A percentile compares a stretch with the other conserved stretches of the same genome.
Conservation (phyloP, 1,284 basidiomycete genomes). For the Rhodofomes roseus region DNA sequence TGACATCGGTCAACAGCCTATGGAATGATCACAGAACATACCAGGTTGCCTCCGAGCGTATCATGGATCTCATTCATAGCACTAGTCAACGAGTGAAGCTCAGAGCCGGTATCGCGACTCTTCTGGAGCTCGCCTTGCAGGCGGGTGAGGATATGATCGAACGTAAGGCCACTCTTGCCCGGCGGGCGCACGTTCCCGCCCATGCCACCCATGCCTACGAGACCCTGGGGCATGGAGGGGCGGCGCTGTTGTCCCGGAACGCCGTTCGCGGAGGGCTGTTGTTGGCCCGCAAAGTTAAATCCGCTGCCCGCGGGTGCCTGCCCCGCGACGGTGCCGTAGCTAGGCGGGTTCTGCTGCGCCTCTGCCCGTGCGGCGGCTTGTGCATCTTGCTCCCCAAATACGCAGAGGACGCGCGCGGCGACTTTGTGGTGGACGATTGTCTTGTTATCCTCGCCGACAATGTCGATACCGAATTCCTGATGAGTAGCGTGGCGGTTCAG, state of each 20-base stretch:
- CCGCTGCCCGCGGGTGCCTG: conserved; percentile 35
- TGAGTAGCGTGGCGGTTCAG: background rate
- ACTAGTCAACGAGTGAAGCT: conserved; percentile 78
- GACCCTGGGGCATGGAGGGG: conserved; percentile 53
- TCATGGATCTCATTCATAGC: conserved; percentile 92
- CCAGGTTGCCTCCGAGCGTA: conserved; percentile 81
- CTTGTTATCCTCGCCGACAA: conserved; percentile 97
- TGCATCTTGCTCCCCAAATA: conserved; percentile 85
- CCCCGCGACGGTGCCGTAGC: conserved; percentile 25
- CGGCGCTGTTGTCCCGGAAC: conserved; percentile 43
- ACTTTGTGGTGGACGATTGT: conserved; percentile 99
- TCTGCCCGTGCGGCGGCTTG: conserved; percentile 65
- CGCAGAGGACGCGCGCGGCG: conserved; percentile 88
- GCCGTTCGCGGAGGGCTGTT: conserved; percentile 30
- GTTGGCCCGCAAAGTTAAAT: conserved; percentile 38
- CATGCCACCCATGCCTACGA: conserved; percentile 72
- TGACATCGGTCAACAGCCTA: background rate
- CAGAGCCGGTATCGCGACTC: conserved; percentile 90
- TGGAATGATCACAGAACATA: conserved; percentile 34
- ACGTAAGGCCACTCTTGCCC: conserved; percentile 75
- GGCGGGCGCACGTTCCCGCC: conserved; percentile 66
- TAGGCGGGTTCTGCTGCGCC: conserved; percentile 44
- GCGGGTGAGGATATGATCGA: conserved; percentile 79
- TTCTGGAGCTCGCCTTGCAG: conserved; percentile 90
- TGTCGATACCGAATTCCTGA: conserved; percentile 98